Evolutionary conservation across 116 monocot genomes (phyloP).

Genomic region (Dioscorea cayenensis): DNA sequence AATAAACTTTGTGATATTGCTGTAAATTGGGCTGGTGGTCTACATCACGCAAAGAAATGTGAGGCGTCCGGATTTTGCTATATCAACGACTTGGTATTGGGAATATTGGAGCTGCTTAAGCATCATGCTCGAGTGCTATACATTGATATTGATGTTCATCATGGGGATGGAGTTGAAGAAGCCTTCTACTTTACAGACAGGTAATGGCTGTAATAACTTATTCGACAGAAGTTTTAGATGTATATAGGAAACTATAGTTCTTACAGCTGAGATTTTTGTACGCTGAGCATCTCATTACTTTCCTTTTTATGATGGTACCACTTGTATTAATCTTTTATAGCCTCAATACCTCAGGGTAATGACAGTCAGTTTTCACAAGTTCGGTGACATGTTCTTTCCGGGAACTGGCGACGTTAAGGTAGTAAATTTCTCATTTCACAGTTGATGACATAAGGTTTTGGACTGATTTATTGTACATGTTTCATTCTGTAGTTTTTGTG

Average conservation of each 20-base stretch:
- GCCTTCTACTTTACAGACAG: conserved; percentile 98
- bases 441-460: neutral
- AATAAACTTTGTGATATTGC: conserved; percentile 86
- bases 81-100: conserved; percentile 95
- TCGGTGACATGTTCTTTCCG: conserved; percentile 91
- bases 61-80: conserved; percentile 97
- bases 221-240: neutral
- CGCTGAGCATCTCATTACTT: too few species aligned
- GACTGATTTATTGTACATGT: neutral
- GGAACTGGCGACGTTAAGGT: conserved; percentile 98
- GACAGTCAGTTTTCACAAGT: conserved; percentile 99
- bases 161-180: conserved; percentile 99
- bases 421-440: neutral
- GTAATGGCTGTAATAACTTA: conserved; percentile 19
- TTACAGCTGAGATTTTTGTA: neutral
- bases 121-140: conserved; percentile 95
- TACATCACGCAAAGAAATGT: conserved; percentile 98
- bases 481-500: neutral
- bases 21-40: conserved; percentile 97
- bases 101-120: conserved; percentile 95
- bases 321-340: neutral
- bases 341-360: conserved; percentile 62
- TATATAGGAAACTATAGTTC: neutral
- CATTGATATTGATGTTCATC: conserved; percentile 98
- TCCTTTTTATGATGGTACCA: neutral